Evolutionary conservation across 257 asterid genomes (phyloP), one percentile per base, ranked within the genome.

Genomic region (Penstemon newberryi): DNA sequence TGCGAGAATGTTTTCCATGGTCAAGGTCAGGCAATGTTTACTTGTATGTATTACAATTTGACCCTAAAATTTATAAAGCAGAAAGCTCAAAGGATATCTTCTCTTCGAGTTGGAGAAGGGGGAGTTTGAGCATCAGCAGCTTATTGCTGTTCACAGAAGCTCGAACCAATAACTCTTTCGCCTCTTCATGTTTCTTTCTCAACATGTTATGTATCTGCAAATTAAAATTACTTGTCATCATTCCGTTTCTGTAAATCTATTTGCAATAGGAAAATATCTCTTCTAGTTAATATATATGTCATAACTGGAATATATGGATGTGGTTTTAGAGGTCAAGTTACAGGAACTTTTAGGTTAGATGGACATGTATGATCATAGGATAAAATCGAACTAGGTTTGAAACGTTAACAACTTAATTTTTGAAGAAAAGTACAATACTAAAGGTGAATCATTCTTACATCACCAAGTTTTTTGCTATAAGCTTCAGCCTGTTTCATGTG

Each of bases 171-270:
- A 85, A 13, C 47, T 91, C 96, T 68, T 91, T 90, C 2, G 96
- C 97, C 75, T 87, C 99, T 50, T 90, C 96, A 8, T 81, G 81
- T 58, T 80, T 91, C 87, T 80, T 89, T 73, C 85, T 82, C 50
- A 90, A 87, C 83, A 79, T 87, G 82, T 71, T 77, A 85, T 96
- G 87, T 55, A 93, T 89, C 99, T 93, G 92, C 81, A 76, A 51
- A 45, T 8, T 8, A 67, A 69, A 38, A 12, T 52, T 37, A 64
- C 10, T 39, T 19, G 51, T 7, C 44, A 64, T 10, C 7, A 25
- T 12, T 64, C 43, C 19, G 19, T 25, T 43, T 64, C 13, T 8
- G 33, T 43, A 3, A 45, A 42, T 39, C 2, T 25, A 25, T 25
- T 25, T 25, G 33, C 33, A 25, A 25, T 25, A 25, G 33, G 33